phyloP scores from a whole-genome alignment of 352 stramenopile species.

The Peronosclerospora sorghi region DNA sequence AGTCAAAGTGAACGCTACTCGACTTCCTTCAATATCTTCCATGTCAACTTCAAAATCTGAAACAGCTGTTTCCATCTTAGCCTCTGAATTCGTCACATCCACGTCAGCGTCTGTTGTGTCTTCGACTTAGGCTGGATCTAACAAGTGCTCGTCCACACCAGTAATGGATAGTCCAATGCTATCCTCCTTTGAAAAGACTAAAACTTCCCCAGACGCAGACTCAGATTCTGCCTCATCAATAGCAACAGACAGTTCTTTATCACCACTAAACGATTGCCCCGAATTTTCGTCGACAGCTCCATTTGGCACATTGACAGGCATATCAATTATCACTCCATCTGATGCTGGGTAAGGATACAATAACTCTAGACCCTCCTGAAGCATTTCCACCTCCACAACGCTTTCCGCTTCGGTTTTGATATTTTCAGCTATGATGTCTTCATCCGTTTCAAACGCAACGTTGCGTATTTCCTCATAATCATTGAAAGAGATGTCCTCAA shows the following conservation, averaged over 20 bases:
- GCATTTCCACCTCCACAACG: slow-evolving; percentile 14
- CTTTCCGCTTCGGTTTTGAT: neutral
- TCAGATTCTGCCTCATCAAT: too few relatives aligned
- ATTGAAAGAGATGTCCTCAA: neutral
- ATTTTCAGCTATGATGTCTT: neutral
- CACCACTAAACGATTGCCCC: too few relatives aligned
- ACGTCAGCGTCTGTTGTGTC: neutral
- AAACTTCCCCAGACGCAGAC: too few relatives aligned
- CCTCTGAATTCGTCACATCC: neutral
- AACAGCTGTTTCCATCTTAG: too few relatives aligned
- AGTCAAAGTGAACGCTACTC: neutral
- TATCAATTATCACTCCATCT: neutral
- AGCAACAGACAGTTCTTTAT: too few relatives aligned
- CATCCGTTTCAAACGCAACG: neutral
- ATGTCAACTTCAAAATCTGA: neutral
- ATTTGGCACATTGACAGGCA: neutral
- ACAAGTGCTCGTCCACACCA: neutral
- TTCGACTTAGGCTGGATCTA: neutral
- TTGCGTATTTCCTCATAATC: neutral
- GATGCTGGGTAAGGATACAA: slow-evolving; percentile 1
- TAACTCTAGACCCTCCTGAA: slow-evolving; percentile 4
- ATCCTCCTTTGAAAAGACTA: neutral
- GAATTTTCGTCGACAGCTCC: neutral
- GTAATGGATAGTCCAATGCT: neutral
- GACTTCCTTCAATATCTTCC: neutral